These are phyloP conservation scores for Meyerozyma athensensis DNA, from an alignment of 1,139 yeast species.

Conservation along the genomic window DNA sequence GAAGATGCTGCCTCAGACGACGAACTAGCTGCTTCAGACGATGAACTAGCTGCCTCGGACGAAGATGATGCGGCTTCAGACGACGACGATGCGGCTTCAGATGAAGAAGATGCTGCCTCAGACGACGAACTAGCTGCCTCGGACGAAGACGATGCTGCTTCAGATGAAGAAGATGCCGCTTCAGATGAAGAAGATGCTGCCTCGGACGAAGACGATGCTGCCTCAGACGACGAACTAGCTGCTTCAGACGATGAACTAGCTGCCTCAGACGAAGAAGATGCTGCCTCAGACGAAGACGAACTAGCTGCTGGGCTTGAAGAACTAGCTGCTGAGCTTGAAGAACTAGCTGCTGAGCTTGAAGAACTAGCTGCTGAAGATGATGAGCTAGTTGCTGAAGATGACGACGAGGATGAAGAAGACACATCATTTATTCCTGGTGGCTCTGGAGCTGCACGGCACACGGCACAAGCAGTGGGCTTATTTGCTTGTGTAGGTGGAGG, in stretches of 20 bases:
- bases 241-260: slow-evolving; percentile 6
- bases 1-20: not conserved
- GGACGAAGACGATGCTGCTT: not conserved
- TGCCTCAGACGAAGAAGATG: slow-evolving; percentile 2
- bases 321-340: slow-evolving; percentile 2
- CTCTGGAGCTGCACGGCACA: slow-evolving; percentile 12
- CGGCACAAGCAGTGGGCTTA: slow-evolving; percentile 15
- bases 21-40: not conserved
- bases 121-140: not conserved
- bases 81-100: not conserved
- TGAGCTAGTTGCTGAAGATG: not conserved
- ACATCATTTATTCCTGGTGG: slow-evolving; percentile 1
- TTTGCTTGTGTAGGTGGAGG: slow-evolving; percentile 15
- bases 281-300: not conserved
- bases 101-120: not conserved
- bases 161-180: slow-evolving; percentile 5
- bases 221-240: not conserved
- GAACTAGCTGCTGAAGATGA: slow-evolving; percentile 3
- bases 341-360: slow-evolving; percentile 4
- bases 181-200: not conserved
- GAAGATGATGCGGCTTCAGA: not conserved
- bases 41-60: not conserved
- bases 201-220: not conserved
- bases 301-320: not conserved
- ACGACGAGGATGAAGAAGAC: slow-evolving; percentile 1